phyloP scores from a whole-genome alignment of 192 early-diverging fungal genomes.

The Funneliformis mosseae region DNA sequence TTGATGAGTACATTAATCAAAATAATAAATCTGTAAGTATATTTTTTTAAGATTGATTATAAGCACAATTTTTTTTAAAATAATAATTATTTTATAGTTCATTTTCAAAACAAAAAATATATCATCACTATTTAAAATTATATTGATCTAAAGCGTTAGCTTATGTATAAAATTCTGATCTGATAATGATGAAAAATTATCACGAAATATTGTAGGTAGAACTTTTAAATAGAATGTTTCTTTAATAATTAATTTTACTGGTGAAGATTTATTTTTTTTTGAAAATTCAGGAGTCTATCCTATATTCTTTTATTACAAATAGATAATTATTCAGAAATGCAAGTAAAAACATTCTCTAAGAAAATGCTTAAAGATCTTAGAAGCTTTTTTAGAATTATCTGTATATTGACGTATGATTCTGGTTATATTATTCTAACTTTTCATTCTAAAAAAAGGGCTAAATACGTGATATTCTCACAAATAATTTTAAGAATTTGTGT shows the following conservation, averaged over 20 bases:
- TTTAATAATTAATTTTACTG: constrained; percentile 11
- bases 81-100: constrained; percentile 12
- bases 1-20: constrained; percentile 22
- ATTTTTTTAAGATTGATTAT: not conserved
- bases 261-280: constrained; percentile 7
- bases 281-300: constrained; percentile 14
- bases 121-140: constrained; percentile 16
- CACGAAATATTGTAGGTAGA: constrained; percentile 29
- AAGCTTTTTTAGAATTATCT: no score
- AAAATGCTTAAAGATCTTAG: constrained; percentile 21
- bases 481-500: constrained; percentile 5
- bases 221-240: not conserved
- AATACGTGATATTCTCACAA: constrained; percentile 3
- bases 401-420: constrained; percentile 12
- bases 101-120: constrained; percentile 25
- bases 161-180: constrained; percentile 17
- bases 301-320: constrained; percentile 23
- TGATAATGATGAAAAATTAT: constrained; percentile 26
- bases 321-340: constrained; percentile 8
- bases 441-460: not conserved
- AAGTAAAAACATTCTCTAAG: constrained; percentile 20
- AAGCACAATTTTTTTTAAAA: constrained; percentile 8
- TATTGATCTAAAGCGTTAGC: constrained; percentile 18
- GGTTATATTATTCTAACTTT: not conserved
- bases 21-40: constrained; percentile 9